Base-by-base conservation (phyloP, 805 yeast species). In the Barnettozyma sp. region DNA sequence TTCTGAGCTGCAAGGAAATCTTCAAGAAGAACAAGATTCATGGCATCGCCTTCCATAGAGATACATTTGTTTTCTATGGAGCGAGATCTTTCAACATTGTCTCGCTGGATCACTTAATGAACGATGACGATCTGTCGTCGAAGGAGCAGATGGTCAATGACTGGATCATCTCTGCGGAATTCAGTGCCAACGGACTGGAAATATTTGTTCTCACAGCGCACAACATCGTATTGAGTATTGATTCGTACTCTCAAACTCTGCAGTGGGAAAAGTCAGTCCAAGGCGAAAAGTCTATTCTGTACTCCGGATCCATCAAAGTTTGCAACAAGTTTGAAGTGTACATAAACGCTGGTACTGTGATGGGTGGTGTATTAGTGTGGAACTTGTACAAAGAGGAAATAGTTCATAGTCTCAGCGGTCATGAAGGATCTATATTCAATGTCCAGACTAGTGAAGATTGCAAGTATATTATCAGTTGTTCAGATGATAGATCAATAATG, bases 341-440 rank as follows among this genome's bases (percentile, higher is more conserved):
- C 5, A 67, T 86, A 11, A 86, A 86, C 19, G 88, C 96, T 0
- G 98, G 98, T 17, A 90, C 98, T 0, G 97, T 90, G 3, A 78
- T 88, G 78, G 79, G 80, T 32, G 95, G 97, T 11, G 78, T 85
- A 2, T 62, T 83, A 4, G 62, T 87, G 2, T 90, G 97, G 97
- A 76, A 76, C 31, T 50, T 76, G 17, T 55, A 56, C 25, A 46
- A 59, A 4, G 58, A 59, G 22, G 53, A 62, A 21, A 61, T 80
- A 7, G 17, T 74, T 3, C 75, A 77, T 46, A 70, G 68, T 24
- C 63, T 90, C 34, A 69, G 70, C 0, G 82, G 79, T 1, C 98
- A 92, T 60, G 87, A 81, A 55, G 98, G 98, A 3, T 83, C 96
- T 0, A 87, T 90, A 20, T 90, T 92, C 58, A 83, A 82, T 20